Conservation (phyloP, 352 stramenopile species). For the Plasmopara halstedii region DNA sequence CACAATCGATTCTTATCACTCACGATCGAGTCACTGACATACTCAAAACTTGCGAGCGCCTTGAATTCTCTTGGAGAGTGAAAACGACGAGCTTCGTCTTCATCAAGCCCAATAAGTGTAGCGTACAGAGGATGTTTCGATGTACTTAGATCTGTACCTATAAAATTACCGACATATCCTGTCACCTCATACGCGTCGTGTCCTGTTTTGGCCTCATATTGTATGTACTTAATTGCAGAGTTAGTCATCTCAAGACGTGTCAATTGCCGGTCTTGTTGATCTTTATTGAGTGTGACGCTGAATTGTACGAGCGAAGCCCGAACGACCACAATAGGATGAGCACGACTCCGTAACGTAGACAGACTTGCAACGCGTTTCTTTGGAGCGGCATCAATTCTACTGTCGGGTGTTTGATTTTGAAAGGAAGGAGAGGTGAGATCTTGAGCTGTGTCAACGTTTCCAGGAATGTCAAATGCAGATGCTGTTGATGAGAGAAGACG, state of each 20-base stretch:
- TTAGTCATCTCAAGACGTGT: conserved; percentile 54
- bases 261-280: conserved; percentile 58
- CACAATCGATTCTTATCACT: conserved; percentile 37
- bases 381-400: not conserved
- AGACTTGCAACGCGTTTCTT: not conserved
- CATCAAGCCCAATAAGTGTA: conserved; percentile 57
- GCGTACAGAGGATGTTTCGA: conserved; percentile 58
- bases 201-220: conserved; percentile 10
- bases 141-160: conserved; percentile 64
- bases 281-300: conserved; percentile 80
- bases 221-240: conserved; percentile 38
- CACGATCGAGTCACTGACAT: conserved; percentile 11
- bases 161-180: conserved; percentile 63
- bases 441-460: conserved; percentile 6
- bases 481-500: conserved; percentile 58
- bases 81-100: conserved; percentile 13
- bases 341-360: conserved; percentile 8
- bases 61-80: conserved; percentile 5
- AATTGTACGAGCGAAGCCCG: conserved; percentile 65
- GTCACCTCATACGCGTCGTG: conserved; percentile 26
- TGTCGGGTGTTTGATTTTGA: not conserved
- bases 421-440: conserved; percentile 1
- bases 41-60: conserved; percentile 19
- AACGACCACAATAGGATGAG: conserved; percentile 25
- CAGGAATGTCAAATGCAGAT: conserved; percentile 37